Evolutionary conservation across 805 yeast genomes (phyloP).

Genomic region (Metschnikowia similis): DNA sequence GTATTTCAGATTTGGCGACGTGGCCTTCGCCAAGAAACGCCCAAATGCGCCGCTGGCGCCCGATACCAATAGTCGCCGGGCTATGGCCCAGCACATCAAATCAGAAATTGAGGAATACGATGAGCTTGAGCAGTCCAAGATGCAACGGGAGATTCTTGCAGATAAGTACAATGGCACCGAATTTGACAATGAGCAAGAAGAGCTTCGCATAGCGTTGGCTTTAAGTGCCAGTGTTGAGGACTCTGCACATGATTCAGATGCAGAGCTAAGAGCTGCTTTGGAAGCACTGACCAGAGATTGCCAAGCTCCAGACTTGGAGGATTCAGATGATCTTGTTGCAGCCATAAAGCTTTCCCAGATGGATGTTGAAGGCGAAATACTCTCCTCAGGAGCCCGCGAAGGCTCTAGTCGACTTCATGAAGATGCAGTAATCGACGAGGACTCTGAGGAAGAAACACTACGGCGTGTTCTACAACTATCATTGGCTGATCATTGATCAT

Average conservation of each 20-base stretch:
- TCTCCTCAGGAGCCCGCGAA: background rate
- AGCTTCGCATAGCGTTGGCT: conserved; percentile 24
- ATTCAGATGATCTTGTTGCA: conserved; percentile 1
- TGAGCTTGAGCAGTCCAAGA: conserved; percentile 20
- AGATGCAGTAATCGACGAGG: background rate
- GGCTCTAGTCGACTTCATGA: background rate
- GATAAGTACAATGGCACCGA: conserved; percentile 46
- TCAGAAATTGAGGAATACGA: conserved; percentile 38
- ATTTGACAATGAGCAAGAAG: conserved; percentile 25
- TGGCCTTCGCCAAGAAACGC: conserved; percentile 5
- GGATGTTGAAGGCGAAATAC: background rate
- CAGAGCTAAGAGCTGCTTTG: conserved; percentile 21
- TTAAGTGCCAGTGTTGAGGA: conserved; percentile 15
- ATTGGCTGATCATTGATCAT: conserved; percentile 3
- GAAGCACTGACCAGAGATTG: conserved; percentile 7
- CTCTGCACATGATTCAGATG: conserved; percentile 20
- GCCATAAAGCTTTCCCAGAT: conserved; percentile 8
- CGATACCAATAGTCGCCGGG: conserved; percentile 11
- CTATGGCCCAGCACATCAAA: conserved; percentile 21
- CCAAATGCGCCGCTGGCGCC: conserved; percentile 16
- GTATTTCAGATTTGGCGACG: conserved; percentile 16
- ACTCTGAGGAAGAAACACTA: conserved; percentile 18
- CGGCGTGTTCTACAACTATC: conserved; percentile 19
- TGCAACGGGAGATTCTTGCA: conserved; percentile 24
- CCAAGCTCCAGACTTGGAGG: background rate